Percentiles rank a stretch among this genome's conserved stretches.
phyloP scores from a whole-genome alignment of 2,329 filamentous ascomycete genomes.

The Herpotrichia juniperi region DNA sequence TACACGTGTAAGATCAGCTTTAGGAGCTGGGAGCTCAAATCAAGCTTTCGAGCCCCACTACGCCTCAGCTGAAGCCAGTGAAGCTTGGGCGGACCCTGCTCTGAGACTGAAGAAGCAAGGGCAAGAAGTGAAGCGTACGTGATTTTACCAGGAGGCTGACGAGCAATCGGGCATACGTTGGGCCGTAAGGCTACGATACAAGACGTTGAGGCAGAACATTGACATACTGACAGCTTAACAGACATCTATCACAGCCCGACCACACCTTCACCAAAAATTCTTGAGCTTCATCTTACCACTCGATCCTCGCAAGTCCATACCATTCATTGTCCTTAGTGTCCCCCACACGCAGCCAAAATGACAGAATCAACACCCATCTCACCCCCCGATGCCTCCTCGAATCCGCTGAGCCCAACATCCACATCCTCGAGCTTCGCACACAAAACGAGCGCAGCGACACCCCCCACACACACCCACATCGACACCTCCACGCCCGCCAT shows the following conservation, averaged over 20 bases:
- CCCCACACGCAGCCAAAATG: neutral
- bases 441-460: conserved; percentile 28
- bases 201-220: neutral
- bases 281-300: no score
- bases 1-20: neutral
- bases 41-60: conserved; percentile 6
- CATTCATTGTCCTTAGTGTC: no score
- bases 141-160: neutral
- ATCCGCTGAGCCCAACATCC: conserved; percentile 29
- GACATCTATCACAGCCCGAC: no score
- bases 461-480: conserved; percentile 41
- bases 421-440: conserved; percentile 28
- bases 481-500: conserved; percentile 45
- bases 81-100: neutral
- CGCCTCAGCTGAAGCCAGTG: neutral
- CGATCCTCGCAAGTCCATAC: no score
- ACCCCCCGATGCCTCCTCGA: neutral
- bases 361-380: conserved; percentile 5
- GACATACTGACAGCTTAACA: conserved; percentile 9
- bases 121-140: neutral
- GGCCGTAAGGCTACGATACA: neutral
- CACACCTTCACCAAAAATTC: no score
- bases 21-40: no score
- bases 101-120: conserved; percentile 3
- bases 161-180: neutral